Evolutionary conservation across 2,329 filamentous ascomycete genomes (phyloP), one percentile per base, ranked within the genome.

Genomic region (Escovopsis sp.): DNA sequence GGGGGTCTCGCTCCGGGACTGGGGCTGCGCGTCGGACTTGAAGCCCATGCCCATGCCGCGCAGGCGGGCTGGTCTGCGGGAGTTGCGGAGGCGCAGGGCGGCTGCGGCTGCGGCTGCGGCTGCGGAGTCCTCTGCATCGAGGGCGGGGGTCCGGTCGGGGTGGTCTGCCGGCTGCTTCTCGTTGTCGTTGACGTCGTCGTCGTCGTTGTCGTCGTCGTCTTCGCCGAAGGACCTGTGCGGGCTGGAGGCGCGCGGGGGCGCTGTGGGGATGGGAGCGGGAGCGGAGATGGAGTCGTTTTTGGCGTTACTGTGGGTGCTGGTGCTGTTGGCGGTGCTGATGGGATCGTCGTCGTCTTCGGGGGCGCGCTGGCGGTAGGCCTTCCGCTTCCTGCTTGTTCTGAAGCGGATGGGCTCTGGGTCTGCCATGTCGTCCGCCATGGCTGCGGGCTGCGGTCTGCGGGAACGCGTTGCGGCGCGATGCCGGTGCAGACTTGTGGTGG

Each of bases 381-480:
- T 79, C 54, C 74, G 67, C 59, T 77, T 79, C 57, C 77, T 79
- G 45, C 64, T 53, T 27, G 61, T 63, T 33, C 74, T 72, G 49
- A 80, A 80, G 29, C 71, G 58, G 30, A 75, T 57, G 11, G 60
- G 57, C 37, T 53, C 49, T 39, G 43, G 44, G n/a, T 27, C 30
- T 8, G 30, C 14, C 14, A 37, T 4, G 9, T 32, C 33, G 11
- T 59, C 53, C 35, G 48, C 45, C 39, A 45, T 25, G 20, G 47
- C 41, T 15, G 50, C 33, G 13, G 42, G 37, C 4, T 51, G 48
- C 55, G 57, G 56, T 37, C 15, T 41, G 36, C 31, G 35, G 37
- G 40, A 8, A 13, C 25, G 27, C 8, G 27, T 30, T 9, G 27
- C 27, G 27, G 11, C 27, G 27, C 27, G 11, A 7, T 9, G 27